phyloP scores from a whole-genome alignment of 768 basidiomycete genomes.

The Suillus subalutaceus region DNA sequence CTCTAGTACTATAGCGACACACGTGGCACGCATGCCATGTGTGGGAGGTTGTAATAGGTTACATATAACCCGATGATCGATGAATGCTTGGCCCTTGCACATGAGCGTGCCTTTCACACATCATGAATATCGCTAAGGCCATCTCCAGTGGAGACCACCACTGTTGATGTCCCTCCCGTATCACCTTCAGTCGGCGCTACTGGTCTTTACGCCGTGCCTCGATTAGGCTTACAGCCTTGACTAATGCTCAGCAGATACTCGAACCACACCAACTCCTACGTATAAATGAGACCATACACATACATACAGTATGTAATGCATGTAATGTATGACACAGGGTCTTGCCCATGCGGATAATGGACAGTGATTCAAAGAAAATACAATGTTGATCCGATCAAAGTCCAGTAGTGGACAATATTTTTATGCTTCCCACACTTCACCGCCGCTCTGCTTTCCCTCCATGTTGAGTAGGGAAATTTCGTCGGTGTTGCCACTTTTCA shows the following conservation, averaged over 20 bases:
- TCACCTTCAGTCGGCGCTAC: neutral
- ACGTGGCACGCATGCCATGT: no score
- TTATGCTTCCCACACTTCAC: neutral
- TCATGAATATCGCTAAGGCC: no score
- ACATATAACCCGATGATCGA: no score
- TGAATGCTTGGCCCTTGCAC: no score
- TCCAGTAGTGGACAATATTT: neutral
- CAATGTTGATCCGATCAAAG: neutral
- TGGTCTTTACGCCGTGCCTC: neutral
- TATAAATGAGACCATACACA: neutral
- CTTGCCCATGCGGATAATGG: neutral
- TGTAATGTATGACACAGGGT: neutral
- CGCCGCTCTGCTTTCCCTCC: neutral
- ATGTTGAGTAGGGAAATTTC: neutral
- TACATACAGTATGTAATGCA: neutral
- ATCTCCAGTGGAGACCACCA: no score
- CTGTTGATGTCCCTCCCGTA: neutral
- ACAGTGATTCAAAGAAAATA: neutral
- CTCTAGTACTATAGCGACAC: no score
- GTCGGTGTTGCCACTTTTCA: neutral
- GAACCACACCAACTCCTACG: neutral
- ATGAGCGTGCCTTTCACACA: no score
- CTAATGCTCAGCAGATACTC: neutral
- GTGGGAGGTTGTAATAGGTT: no score
- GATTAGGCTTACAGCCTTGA: neutral